Evolutionary conservation across 345 rosid species (phyloP).

Genomic region (Pistacia vera): DNA sequence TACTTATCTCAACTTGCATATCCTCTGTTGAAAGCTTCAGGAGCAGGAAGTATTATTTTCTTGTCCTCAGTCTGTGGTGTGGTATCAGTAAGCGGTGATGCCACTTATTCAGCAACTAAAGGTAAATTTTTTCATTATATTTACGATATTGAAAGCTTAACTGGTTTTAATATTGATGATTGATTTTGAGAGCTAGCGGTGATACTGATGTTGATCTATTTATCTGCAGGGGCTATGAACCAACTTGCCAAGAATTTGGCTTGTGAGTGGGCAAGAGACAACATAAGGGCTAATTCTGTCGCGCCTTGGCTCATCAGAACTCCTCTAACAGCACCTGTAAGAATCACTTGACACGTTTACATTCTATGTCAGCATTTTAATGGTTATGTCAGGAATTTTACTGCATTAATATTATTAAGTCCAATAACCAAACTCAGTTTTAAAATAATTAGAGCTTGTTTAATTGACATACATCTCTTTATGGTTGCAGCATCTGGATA

Average conservation of each 20-base stretch:
- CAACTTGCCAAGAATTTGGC: conserved; percentile 60
- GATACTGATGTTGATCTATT: too few species aligned
- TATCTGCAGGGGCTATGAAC: conserved; percentile 46
- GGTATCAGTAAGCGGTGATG: conserved; percentile 18
- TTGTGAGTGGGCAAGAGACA: conserved; percentile 76
- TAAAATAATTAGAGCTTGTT: too few species aligned
- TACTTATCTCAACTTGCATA: neutral
- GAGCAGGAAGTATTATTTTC: conserved; percentile 52
- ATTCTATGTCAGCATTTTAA: too few species aligned
- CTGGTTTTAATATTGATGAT: neutral
- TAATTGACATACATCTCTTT: too few species aligned
- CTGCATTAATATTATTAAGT: too few species aligned
- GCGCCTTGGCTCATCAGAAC: conserved; percentile 50
- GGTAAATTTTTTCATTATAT: conserved; percentile 33
- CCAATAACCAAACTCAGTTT: too few species aligned
- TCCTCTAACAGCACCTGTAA: conserved; percentile 23
- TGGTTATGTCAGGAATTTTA: too few species aligned
- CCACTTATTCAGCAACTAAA: conserved; percentile 46
- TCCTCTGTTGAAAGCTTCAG: conserved; percentile 25
- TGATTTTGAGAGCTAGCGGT: too few species aligned
- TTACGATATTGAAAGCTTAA: conserved; percentile 28
- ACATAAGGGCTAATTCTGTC: conserved; percentile 57
- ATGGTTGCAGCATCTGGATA: neutral
- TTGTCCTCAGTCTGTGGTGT: conserved; percentile 52
- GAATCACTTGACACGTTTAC: too few species aligned